Evolutionary conservation across 2,329 filamentous ascomycete genomes (phyloP).

Genomic region (Alternaria sp.): DNA sequence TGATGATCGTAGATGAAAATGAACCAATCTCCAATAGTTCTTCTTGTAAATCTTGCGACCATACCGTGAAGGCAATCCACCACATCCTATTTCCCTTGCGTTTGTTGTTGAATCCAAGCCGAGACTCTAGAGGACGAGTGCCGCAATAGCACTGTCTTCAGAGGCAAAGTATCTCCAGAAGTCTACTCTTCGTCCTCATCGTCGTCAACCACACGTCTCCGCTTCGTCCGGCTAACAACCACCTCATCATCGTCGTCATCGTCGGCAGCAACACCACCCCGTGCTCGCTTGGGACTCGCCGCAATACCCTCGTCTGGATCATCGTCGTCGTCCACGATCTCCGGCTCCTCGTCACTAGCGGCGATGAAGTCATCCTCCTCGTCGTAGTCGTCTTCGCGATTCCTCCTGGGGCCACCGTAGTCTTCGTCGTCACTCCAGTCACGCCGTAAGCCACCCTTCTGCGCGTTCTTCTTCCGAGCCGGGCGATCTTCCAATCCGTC

Average conservation of each 20-base stretch:
- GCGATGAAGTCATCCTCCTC: constrained; percentile 81
- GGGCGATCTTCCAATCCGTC: constrained; percentile 62
- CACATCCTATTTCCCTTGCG: not conserved
- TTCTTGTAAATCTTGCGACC: not conserved
- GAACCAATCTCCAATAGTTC: not conserved
- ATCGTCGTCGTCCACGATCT: constrained; percentile 66
- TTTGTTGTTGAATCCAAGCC: not conserved
- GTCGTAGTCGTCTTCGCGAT: constrained; percentile 77
- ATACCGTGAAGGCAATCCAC: not conserved
- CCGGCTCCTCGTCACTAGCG: constrained; percentile 74
- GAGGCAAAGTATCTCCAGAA: not conserved
- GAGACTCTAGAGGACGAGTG: rapidly evolving
- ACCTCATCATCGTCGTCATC: constrained; percentile 48
- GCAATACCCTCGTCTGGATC: constrained; percentile 56
- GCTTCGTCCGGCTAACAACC: constrained; percentile 41
- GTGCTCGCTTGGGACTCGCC: constrained; percentile 50
- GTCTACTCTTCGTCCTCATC: constrained; percentile 56
- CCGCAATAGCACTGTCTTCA: not conserved
- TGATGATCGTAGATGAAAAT: constrained; percentile 14
- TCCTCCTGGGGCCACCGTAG: constrained; percentile 68
- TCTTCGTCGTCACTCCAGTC: constrained; percentile 77
- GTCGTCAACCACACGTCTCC: constrained; percentile 55
- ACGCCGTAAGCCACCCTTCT: constrained; percentile 50
- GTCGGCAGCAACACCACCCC: constrained; percentile 35
- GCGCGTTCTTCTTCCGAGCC: constrained; percentile 33